phyloP scores from a whole-genome alignment of 192 early-diverging fungal genomes.

The Coemansia sp. region DNA sequence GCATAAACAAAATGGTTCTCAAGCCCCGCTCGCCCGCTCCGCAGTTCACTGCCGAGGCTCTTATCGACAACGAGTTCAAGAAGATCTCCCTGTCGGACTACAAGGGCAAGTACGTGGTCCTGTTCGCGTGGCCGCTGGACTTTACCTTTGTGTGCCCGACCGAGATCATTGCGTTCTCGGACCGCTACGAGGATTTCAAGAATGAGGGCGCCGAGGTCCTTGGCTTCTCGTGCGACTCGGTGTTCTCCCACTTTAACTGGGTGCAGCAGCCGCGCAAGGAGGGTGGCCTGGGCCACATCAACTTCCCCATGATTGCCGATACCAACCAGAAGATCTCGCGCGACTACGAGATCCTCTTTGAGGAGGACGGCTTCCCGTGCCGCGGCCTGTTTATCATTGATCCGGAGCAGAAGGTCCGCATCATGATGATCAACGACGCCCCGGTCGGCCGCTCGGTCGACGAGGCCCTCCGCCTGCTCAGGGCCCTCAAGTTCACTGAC shows the following conservation, averaged over 20 bases:
- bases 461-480: constrained; percentile 80
- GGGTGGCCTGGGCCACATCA: constrained; percentile 88
- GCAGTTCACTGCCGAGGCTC: constrained; percentile 58
- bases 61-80: constrained; percentile 65
- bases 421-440: constrained; percentile 85
- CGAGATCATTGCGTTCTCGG: constrained; percentile 88
- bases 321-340: constrained; percentile 82
- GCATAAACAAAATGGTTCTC: constrained; percentile 37
- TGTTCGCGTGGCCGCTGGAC: constrained; percentile 91
- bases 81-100: constrained; percentile 58
- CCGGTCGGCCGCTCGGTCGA: constrained; percentile 82
- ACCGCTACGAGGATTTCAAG: constrained; percentile 77
- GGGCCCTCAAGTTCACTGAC: constrained; percentile 91
- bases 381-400: constrained; percentile 91
- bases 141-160: constrained; percentile 92
- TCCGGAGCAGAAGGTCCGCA: constrained; percentile 78
- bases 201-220: constrained; percentile 70
- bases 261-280: constrained; percentile 73
- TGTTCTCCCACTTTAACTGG: constrained; percentile 88
- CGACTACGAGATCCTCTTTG: constrained; percentile 83
- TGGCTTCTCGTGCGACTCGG: constrained; percentile 67
- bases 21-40: constrained; percentile 53
- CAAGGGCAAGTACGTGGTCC: constrained; percentile 68
- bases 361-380: constrained; percentile 71
- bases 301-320: constrained; percentile 85